Conservation (phyloP, 495 filamentous ascomycete genomes). For the Thermochaetoides thermophila region DNA sequence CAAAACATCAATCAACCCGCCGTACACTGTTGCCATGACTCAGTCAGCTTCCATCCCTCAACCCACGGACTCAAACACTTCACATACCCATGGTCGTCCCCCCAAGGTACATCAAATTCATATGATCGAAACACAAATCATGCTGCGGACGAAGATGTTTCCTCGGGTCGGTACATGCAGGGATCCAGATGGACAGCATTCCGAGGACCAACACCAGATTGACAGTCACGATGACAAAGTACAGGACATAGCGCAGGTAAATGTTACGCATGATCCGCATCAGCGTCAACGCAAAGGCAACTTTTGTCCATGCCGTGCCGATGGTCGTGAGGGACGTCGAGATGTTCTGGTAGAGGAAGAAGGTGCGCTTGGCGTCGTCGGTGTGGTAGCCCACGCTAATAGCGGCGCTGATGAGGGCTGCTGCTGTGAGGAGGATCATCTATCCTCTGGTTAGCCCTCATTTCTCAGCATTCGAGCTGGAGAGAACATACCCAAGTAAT, state of each 20-base stretch:
- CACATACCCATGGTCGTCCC: constrained; percentile 8
- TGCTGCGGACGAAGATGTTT: constrained; percentile 4
- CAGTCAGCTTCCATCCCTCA: not conserved
- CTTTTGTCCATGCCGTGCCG: constrained; percentile 10
- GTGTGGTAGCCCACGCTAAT: constrained; percentile 5
- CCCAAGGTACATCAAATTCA: constrained; percentile 5
- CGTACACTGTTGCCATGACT: constrained; percentile 2
- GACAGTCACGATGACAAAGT: constrained; percentile 7
- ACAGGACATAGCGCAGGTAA: constrained; percentile 5
- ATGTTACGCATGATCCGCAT: constrained; percentile 5
- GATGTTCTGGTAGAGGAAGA: constrained; percentile 11
- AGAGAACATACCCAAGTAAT: constrained; percentile 8
- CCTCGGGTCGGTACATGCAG: constrained; percentile 9
- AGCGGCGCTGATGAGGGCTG: constrained; percentile 5
- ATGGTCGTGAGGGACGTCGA: constrained; percentile 6
- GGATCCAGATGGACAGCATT: constrained; percentile 10
- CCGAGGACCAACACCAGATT: constrained; percentile 10
- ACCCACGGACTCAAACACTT: not conserved
- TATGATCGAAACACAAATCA: constrained; percentile 3
- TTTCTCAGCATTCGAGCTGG: not conserved
- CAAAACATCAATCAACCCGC: constrained; percentile 19
- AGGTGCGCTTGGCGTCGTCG: constrained; percentile 2
- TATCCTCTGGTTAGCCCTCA: not conserved
- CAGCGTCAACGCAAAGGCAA: constrained; percentile 11
- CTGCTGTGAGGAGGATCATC: constrained; percentile 6